Conservation (phyloP, 1,139 yeast species). For the Lodderomyces theae region DNA sequence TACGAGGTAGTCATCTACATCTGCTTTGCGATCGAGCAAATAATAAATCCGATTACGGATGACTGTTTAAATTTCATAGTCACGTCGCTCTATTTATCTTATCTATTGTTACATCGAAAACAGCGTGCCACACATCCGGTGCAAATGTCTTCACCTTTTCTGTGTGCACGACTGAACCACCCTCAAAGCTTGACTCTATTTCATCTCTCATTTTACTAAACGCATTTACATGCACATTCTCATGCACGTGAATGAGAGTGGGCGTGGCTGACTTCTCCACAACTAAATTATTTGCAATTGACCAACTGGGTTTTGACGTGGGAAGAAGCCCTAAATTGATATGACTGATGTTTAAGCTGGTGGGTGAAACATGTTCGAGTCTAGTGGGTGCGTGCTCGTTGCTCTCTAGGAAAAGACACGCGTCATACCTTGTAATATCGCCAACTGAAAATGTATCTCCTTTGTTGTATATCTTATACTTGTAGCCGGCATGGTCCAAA, state of each 20-base stretch:
- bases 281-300: constrained; percentile 32
- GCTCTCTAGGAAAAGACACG: constrained; percentile 56
- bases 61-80: too few species aligned
- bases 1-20: background rate
- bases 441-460: constrained; percentile 20
- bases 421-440: constrained; percentile 19
- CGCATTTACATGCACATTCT: constrained; percentile 55
- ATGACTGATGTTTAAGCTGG: constrained; percentile 45
- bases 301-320: constrained; percentile 62
- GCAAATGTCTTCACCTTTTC: constrained; percentile 81
- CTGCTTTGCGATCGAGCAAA: background rate
- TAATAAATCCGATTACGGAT: background rate
- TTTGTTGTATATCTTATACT: constrained; percentile 29
- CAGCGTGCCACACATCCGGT: constrained; percentile 81
- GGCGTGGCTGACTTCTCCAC: constrained; percentile 15
- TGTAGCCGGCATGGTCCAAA: constrained; percentile 43
- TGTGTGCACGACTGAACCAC: constrained; percentile 25
- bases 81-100: background rate
- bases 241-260: constrained; percentile 66
- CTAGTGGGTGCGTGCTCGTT: constrained; percentile 52
- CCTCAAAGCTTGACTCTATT: constrained; percentile 13
- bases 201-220: constrained; percentile 33
- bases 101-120: constrained; percentile 43
- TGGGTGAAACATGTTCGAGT: constrained; percentile 24
- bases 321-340: constrained; percentile 80